Evolutionary conservation across 2,329 filamentous ascomycete species (phyloP), one percentile per base, ranked within the genome.

Genomic region (Aspergillus udagawae): DNA sequence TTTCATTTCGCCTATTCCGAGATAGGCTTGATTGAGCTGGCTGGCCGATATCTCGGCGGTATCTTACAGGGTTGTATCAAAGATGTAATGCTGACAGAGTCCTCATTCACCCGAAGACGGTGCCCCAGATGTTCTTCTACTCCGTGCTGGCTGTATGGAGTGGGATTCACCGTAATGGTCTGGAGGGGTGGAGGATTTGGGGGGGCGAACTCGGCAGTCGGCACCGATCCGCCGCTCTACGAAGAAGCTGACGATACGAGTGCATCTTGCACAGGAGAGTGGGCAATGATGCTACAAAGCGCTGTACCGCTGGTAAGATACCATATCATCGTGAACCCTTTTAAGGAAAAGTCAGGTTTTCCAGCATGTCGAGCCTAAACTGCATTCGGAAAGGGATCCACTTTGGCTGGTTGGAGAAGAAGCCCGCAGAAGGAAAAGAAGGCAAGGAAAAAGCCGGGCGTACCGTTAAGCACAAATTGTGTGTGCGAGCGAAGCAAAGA

Each of bases 321-420:
- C 55, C 57, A 56, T 63, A 63, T 55, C 51, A 60, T 52, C 51
- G 29, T 56, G 55, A 54, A 55, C 50, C n/a, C n/a, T 54, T 54
- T 54, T 56, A 55, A 51, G 61, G 57, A 56, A 63, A 60, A 54
- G 60, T 59, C 56, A 60, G 60, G 55, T 63, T 65, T 64, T 63
- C 28, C 49, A 41, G 51, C 32, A 42, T 47, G 47, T 38, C 42
- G 27, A 29, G 20, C 29, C 63, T 64, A 65, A 49, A 47, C 58
- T 27, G 17, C 7, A 58, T 60, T 25, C 49, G 53, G 60, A 29
- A 57, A 38, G 49, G 42, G 7, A n/a, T 47, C 49, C 57, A 53
- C 52, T 52, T 55, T 47, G 49, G 35, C 53, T 53, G 21, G 42
- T 21, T 60, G 56, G 59, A 51, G 57, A 56, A 53, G 51, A 56